Conservation (phyloP, 768 basidiomycete genomes). For the Gautieria morchelliformis region DNA sequence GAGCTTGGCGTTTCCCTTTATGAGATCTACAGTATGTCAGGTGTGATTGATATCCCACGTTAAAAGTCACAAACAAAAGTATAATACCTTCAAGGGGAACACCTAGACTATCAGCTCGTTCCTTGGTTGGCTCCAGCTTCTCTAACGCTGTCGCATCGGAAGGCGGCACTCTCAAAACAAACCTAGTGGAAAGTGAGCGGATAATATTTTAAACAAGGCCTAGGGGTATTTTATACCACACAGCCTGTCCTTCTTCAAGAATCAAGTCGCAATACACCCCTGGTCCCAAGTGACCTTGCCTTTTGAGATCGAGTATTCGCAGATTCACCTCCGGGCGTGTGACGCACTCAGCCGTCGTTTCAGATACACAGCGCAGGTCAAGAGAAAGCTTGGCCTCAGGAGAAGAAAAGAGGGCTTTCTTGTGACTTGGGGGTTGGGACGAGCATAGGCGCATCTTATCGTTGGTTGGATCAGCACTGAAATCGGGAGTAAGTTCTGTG, state of each 20-base stretch:
- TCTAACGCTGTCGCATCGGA: conserved; percentile 1
- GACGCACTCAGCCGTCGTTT: conserved; percentile 41
- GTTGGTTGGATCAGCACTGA: conserved; percentile 25
- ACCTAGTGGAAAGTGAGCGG: neutral
- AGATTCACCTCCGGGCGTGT: conserved; percentile 45
- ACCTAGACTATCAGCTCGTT: conserved; percentile 25
- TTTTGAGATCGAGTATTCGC: conserved; percentile 51
- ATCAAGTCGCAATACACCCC: conserved; percentile 49
- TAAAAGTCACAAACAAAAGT: conserved; percentile 6
- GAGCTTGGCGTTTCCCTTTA: conserved; percentile 35
- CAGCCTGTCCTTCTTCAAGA: conserved; percentile 75
- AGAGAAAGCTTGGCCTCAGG: conserved; percentile 32
- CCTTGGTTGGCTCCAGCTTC: conserved; percentile 25
- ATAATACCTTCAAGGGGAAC: conserved; percentile 32
- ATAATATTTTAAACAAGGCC: neutral
- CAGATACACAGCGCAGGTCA: conserved; percentile 70
- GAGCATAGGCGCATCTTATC: conserved; percentile 12
- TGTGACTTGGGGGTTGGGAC: conserved; percentile 24
- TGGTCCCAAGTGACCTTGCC: conserved; percentile 66
- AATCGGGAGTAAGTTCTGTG: conserved; percentile 44
- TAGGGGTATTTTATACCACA: conserved; percentile 22
- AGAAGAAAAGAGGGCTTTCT: conserved; percentile 55
- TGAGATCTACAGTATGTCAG: conserved; percentile 24
- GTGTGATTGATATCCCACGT: neutral
- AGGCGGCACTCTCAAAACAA: conserved; percentile 5